Evolutionary conservation across 2,329 filamentous ascomycete species (phyloP), one percentile per base, ranked within the genome.

Genomic region (Plectosphaerella sp.): DNA sequence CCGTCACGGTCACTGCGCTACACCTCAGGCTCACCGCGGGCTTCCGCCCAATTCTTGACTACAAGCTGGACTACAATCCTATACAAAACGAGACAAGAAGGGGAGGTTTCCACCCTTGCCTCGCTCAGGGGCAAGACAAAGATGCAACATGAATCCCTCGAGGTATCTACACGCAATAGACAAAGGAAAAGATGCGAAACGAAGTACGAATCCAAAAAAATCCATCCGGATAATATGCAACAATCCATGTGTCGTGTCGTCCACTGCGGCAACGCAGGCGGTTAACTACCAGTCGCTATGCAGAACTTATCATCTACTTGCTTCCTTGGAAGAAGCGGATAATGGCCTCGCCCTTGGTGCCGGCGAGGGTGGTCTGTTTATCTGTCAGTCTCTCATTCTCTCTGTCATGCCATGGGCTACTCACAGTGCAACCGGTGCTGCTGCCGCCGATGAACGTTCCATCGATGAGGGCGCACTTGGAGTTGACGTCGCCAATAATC

Each of bases 381-480:
- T 15, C n/a, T n/a, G 18, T 45, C 37, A 54, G 47, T 33, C 45
- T 15, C 16, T n/a, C 5, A 24, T 11, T n/a, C n/a, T n/a, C n/a
- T 18, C 15, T 6, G 15, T 10, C 15, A 5, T 1, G 33, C 18
- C 25, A 11, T 33, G 49, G 14, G 35, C 18, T 22, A 81, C 88
- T 80, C 84, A 94, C 90, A 48, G 91, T 96, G 83, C 91, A 96
- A 54, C 91, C 90, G 56, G 72, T 76, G 54, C 25, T 41, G 14
- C 70, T 65, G 58, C 79, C 79, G 58, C 76, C 78, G 36, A 72
- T 67, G 74, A 86, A 94, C 56, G 74, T 61, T 52, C 87, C 86
- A 56, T 83, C 74, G 58, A 80, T 73, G 64, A 87, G 87, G 58
- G 78, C 82, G 80, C 90, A 96, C 48, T 70, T 62, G 47, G 62